Conservation (phyloP, 179 eudicot species). For the Carnegiea gigantea region DNA sequence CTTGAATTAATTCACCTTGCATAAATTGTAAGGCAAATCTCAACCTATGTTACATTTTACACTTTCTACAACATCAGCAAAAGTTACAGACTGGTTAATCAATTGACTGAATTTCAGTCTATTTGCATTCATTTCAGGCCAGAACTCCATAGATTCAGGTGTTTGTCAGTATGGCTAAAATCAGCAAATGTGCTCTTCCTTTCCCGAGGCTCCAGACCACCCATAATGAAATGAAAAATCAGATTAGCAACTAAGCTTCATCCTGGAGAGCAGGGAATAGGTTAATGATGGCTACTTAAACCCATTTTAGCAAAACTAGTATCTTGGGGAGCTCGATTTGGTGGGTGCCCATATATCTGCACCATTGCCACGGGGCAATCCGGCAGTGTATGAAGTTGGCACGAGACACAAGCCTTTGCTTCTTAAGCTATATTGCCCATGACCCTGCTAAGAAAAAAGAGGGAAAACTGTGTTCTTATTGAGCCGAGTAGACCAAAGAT, state of each 20-base stretch:
- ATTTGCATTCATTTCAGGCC: not conserved
- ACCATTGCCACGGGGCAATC: slow-evolving; percentile 77
- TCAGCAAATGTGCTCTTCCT: not conserved
- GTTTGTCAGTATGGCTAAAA: not conserved
- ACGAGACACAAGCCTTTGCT: slow-evolving; percentile 82
- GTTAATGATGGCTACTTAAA: not conserved
- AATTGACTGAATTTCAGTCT: not conserved
- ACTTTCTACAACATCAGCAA: not conserved
- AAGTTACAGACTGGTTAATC: not conserved
- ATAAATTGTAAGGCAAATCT: not conserved
- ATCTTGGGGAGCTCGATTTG: slow-evolving; percentile 52
- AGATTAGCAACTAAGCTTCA: not conserved
- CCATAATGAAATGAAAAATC: not conserved
- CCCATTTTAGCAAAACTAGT: slow-evolving; percentile 8
- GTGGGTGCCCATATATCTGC: slow-evolving; percentile 98
- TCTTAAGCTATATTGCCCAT: slow-evolving; percentile 52
- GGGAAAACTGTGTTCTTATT: not conserved
- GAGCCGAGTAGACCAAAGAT: not conserved
- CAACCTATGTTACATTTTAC: not conserved
- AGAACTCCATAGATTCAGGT: not conserved
- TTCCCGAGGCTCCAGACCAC: not conserved
- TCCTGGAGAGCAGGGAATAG: not conserved
- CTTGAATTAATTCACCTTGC: not conserved
- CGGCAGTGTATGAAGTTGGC: slow-evolving; percentile 59
- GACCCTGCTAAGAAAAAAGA: slow-evolving; percentile 38